Evolutionary conservation across 2,329 filamentous ascomycete genomes (phyloP), one percentile per base, ranked within the genome.

Genomic region (Aureobasidium sp.): DNA sequence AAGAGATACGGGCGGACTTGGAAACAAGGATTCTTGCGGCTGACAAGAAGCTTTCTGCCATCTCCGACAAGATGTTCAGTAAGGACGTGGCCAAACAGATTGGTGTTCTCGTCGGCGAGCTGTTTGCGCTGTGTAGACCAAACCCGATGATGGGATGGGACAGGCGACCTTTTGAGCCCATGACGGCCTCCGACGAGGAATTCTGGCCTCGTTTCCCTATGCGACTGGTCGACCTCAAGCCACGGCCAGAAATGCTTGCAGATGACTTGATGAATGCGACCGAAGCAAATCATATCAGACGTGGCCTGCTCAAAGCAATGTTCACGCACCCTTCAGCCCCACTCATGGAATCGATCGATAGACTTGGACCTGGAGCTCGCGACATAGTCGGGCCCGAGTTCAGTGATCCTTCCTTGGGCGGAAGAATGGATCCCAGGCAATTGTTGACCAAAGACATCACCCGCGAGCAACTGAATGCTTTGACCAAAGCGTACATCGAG

Each of bases 101-200:
- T 10, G 7, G 1, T 6, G 12, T 51, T 17, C 41, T 62, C 23
- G 26, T 55, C 5, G 15, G 26, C 50, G 60, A 62, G 37, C 6
- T 58, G 6, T 42, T 36, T 10, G 46, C 52, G 23, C n/a, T 58
- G 27, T 47, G 44, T 84, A 0, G 20, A 7, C 41, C 48, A 3
- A 23, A 34, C 1, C 46, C 57, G 15, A 68, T 80, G 0, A 72
- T 93, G 3, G 68, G 79, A 29, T 92, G 87, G 84, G 90, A 96
- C 72, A 80, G 82, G 1, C 85, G 91, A 17, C 75, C 78, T 1
- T 85, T 84, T 68, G 90, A 96, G 68, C 88, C 90, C 0, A 77
- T 96, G 17, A 73, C 77, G 27, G 81, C 84, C 2, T 64, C 77
- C 5, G 57, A 73, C 0, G 69, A 80, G 0, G 91, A 96, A 66